Percentiles rank a stretch among this genome's conserved stretches.
Evolutionary conservation across 2,329 filamentous ascomycete species (phyloP).

Genomic region (Rhynchosporium graminicola): DNA sequence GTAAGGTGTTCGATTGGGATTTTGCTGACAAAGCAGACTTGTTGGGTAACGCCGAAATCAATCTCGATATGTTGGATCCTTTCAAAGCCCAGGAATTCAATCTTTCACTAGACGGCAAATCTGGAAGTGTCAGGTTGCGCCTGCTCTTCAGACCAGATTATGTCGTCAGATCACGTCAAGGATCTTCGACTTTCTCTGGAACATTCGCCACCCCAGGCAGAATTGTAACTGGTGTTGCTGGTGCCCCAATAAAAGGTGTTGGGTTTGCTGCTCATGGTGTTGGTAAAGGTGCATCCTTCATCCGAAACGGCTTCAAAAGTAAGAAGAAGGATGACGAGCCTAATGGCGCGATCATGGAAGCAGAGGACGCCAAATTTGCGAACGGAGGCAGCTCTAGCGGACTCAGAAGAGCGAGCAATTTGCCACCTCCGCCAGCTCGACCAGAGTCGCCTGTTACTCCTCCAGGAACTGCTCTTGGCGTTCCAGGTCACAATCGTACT

Average conservation of each 20-base stretch:
- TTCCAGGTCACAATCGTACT: conserved; percentile 45
- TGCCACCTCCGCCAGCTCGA: conserved; percentile 18
- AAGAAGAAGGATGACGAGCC: conserved; percentile 60
- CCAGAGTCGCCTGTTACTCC: conserved; percentile 32
- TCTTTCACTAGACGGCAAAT: conserved; percentile 83
- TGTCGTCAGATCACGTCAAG: conserved; percentile 81
- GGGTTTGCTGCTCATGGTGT: conserved; percentile 69
- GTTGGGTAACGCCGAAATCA: conserved; percentile 75
- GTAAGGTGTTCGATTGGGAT: conserved; percentile 92
- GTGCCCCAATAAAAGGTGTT: conserved; percentile 91
- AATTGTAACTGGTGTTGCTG: conserved; percentile 78
- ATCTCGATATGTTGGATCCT: conserved; percentile 78
- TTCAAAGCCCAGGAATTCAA: conserved; percentile 77
- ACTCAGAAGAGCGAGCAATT: conserved; percentile 28
- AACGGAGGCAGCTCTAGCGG: conserved; percentile 36
- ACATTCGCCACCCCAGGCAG: conserved; percentile 86
- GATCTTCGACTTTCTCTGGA: conserved; percentile 88
- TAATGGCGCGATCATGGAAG: conserved; percentile 46
- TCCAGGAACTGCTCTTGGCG: conserved; percentile 31
- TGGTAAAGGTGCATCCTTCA: conserved; percentile 85
- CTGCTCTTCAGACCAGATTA: conserved; percentile 94
- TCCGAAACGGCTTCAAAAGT: conserved; percentile 79
- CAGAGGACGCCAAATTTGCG: conserved; percentile 43
- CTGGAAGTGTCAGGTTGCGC: conserved; percentile 77
- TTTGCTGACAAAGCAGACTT: conserved; percentile 94